These are phyloP conservation scores for Xylaria sp. DNA, from an alignment of 2,329 filamentous ascomycete species.

Conservation along the genomic window DNA sequence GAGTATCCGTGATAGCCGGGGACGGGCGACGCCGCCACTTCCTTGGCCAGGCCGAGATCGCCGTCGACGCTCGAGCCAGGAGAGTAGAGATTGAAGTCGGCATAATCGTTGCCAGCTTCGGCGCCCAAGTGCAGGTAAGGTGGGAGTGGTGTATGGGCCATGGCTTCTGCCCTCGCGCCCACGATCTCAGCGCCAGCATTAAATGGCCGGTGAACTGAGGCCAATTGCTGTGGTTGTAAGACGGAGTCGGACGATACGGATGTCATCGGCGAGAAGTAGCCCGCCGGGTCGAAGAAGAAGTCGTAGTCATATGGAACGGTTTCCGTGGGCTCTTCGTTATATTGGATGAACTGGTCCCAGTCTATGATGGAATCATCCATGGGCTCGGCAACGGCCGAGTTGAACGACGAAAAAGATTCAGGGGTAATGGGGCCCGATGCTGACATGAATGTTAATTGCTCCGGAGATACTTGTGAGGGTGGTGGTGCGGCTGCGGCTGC, in stretches of 20 bases:
- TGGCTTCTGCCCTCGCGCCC: constrained; percentile 9
- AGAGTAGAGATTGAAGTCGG: constrained; percentile 60
- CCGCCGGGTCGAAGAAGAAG: constrained; percentile 49
- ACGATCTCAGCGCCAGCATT: constrained; percentile 9
- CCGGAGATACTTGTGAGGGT: constrained; percentile 21
- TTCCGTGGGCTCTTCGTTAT: constrained; percentile 42
- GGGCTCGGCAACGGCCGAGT: constrained; percentile 24
- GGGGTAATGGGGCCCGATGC: constrained; percentile 23
- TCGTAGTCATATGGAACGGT: constrained; percentile 45
- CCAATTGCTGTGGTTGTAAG: constrained; percentile 41
- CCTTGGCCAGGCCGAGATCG: constrained; percentile 41
- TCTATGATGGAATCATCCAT: constrained; percentile 34
- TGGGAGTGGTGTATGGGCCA: constrained; percentile 33
- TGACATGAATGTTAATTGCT: constrained; percentile 10
- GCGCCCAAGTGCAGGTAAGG: constrained; percentile 46
- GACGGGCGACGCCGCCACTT: constrained; percentile 28
- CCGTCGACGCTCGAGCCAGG: constrained; percentile 52
- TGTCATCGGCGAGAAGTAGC: constrained; percentile 45
- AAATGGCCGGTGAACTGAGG: constrained; percentile 26
- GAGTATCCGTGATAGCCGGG: constrained; percentile 6
- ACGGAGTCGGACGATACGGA: constrained; percentile 33
- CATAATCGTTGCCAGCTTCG: constrained; percentile 48
- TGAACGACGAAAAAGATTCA: constrained; percentile 23
- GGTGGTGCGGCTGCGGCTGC: constrained; percentile 23
- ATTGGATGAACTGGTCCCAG: constrained; percentile 53